Conservation (phyloP, 179 eudicot species). For the Dionaea muscipula region DNA sequence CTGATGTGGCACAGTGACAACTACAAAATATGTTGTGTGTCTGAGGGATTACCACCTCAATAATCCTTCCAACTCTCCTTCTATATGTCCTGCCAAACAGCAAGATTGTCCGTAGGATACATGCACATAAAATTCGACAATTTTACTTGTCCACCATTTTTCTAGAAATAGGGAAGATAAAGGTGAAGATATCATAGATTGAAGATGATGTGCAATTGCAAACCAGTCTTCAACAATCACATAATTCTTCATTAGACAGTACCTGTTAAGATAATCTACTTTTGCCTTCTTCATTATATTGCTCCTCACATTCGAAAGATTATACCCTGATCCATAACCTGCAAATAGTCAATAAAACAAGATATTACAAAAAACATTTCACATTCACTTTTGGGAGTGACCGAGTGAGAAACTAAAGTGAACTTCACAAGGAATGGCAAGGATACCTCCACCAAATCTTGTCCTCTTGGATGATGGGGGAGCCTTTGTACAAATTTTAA, state of each 20-base stretch:
- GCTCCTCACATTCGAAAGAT: slow-evolving; percentile 55
- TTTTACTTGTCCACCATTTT: too few relatives aligned
- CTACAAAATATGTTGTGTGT: too few relatives aligned
- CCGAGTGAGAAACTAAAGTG: slow-evolving; percentile 4
- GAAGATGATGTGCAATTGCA: background rate
- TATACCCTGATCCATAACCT: slow-evolving; percentile 49
- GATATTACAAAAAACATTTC: background rate
- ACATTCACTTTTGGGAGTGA: background rate
- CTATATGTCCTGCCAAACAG: too few relatives aligned
- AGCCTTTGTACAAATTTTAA: slow-evolving; percentile 52
- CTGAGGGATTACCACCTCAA: too few relatives aligned
- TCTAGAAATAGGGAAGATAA: background rate
- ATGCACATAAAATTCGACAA: too few relatives aligned
- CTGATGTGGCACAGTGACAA: too few relatives aligned
- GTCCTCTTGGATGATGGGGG: slow-evolving; percentile 73
- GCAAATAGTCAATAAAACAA: slow-evolving; percentile 1
- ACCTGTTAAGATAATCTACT: slow-evolving; percentile 60
- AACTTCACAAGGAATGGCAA: slow-evolving; percentile 9
- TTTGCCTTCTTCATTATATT: slow-evolving; percentile 80
- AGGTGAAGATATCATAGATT: background rate
- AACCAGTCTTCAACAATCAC: background rate
- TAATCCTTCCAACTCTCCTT: too few relatives aligned
- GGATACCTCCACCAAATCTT: slow-evolving; percentile 50
- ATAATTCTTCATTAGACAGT: slow-evolving; percentile 3
- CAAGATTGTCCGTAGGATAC: too few relatives aligned